Base-by-base conservation (phyloP, 2,329 filamentous ascomycete genomes). In the Didymella lethalis region DNA sequence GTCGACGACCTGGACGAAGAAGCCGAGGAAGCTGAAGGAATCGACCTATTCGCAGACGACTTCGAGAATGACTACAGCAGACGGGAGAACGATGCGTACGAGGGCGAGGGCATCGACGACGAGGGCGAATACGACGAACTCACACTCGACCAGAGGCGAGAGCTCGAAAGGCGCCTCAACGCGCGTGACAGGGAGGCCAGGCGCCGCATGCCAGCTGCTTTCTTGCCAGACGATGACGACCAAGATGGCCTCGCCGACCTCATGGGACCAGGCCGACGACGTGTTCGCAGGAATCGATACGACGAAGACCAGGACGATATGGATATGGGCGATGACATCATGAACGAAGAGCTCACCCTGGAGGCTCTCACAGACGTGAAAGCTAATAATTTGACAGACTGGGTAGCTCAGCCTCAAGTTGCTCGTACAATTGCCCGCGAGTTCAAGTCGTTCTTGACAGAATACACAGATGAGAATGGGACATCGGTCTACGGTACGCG, bases 381-480 rank as follows among this genome's bases (percentile, higher is more conserved):
- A 77, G 93, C 95, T 18, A 86, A 92, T 18, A 97, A 91, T 67
- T 82, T 99, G 73, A 96, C 93, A 0, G 95, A 99, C 65, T 99
- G 96, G 96, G 90, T 99, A 41, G 89, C 92, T 14, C 90, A 93
- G 68, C 91, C 92, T 3, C 87, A 92, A 14, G 95, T 99, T 12
- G 92, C 97, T 78, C 87, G 92, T 67, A 96, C 93, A 1, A 95
- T 99, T 78, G 93, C 93, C 74, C 88, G 94, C 71, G 95, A 99
- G 78, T 99, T 99, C 86, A 97, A 96, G 78, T 90, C 91, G 3
- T 99, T 99, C 82, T 82, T 99, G 70, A 98, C 95, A 11, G 94
- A 97, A 69, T 98, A 96, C 77, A 97, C 89, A 6, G 95, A 99
- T 72, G 88, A 93, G 53, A 88, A 90, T 64, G 93, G 93, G 54